Evolutionary conservation across 2,329 filamentous ascomycete species (phyloP).

Genomic region (Colletotrichum lini): DNA sequence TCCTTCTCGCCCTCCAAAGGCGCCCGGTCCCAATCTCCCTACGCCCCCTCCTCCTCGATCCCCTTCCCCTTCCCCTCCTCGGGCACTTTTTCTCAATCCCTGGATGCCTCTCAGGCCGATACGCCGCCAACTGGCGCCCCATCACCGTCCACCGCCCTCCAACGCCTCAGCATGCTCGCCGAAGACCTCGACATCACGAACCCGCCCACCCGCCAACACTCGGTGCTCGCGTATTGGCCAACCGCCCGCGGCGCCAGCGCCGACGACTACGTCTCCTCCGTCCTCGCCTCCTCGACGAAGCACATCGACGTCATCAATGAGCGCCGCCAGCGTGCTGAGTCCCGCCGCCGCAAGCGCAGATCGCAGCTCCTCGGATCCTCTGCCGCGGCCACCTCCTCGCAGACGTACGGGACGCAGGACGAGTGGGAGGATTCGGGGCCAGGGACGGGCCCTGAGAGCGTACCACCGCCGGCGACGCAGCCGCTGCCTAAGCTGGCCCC

Average conservation of each 20-base stretch:
- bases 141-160: slow-evolving; percentile 29
- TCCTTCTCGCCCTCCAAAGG: slow-evolving; percentile 30
- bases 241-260: slow-evolving; percentile 53
- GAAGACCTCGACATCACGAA: slow-evolving; percentile 20
- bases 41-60: slow-evolving; percentile 12
- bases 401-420: slow-evolving; percentile 31
- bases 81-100: slow-evolving; percentile 17
- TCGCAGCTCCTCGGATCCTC: slow-evolving; percentile 27
- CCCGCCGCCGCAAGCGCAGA: slow-evolving; percentile 36
- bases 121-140: not conserved
- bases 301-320: slow-evolving; percentile 54
- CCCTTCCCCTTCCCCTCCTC: slow-evolving; percentile 23
- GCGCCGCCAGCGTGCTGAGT: slow-evolving; percentile 51
- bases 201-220: slow-evolving; percentile 39
- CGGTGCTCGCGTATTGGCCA: slow-evolving; percentile 57
- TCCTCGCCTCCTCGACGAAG: slow-evolving; percentile 53
- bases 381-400: slow-evolving; percentile 17
- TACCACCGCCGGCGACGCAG: slow-evolving; percentile 18
- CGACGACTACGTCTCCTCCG: slow-evolving; percentile 56
- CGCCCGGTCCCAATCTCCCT: slow-evolving; percentile 8
- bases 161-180: slow-evolving; percentile 42
- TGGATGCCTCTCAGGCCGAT: not conserved
- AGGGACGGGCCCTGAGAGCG: slow-evolving; percentile 4
- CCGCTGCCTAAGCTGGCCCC: slow-evolving; percentile 27
- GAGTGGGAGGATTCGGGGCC: slow-evolving; percentile 34